Evolutionary conservation across 768 basidiomycete species (phyloP).

Genomic region (Calocybe gangraenosa): DNA sequence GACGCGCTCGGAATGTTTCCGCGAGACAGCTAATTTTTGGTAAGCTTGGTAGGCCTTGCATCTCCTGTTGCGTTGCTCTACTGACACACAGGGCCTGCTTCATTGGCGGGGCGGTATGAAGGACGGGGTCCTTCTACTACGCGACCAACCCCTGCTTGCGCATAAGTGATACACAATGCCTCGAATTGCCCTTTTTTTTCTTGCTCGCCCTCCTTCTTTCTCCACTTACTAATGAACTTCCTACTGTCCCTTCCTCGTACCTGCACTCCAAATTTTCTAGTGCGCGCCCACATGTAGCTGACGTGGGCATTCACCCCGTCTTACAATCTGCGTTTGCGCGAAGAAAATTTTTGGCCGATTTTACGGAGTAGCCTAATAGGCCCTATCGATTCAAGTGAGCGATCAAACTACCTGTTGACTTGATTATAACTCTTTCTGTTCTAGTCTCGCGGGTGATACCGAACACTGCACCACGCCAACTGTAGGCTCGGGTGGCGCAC

Average conservation of each 20-base stretch:
- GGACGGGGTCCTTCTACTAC: too few species aligned
- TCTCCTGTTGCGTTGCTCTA: too few species aligned
- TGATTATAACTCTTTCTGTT: not conserved
- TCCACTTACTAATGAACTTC: slow-evolving; percentile 20
- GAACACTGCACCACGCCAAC: slow-evolving; percentile 6
- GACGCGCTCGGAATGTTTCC: too few species aligned
- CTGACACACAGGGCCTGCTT: too few species aligned
- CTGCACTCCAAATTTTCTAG: slow-evolving; percentile 10
- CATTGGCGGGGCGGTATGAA: too few species aligned
- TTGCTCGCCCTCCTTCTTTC: slow-evolving; percentile 11
- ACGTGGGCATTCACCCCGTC: slow-evolving; percentile 4
- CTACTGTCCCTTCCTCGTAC: slow-evolving; percentile 13
- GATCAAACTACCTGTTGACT: not conserved
- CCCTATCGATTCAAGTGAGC: slow-evolving; percentile 13
- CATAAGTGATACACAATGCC: slow-evolving; percentile 2
- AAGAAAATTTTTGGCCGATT: slow-evolving; percentile 10
- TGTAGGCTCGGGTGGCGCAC: slow-evolving; percentile 4
- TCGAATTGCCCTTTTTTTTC: not conserved
- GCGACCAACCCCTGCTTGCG: too few species aligned
- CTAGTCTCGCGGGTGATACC: slow-evolving; percentile 9
- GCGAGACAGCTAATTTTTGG: too few species aligned
- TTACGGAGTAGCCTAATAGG: slow-evolving; percentile 9
- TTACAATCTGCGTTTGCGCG: slow-evolving; percentile 8
- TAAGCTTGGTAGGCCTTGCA: too few species aligned
- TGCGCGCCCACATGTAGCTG: slow-evolving; percentile 8